Evolutionary conservation across 2,329 filamentous ascomycete species (phyloP).

Genomic region (Alternaria sp.): DNA sequence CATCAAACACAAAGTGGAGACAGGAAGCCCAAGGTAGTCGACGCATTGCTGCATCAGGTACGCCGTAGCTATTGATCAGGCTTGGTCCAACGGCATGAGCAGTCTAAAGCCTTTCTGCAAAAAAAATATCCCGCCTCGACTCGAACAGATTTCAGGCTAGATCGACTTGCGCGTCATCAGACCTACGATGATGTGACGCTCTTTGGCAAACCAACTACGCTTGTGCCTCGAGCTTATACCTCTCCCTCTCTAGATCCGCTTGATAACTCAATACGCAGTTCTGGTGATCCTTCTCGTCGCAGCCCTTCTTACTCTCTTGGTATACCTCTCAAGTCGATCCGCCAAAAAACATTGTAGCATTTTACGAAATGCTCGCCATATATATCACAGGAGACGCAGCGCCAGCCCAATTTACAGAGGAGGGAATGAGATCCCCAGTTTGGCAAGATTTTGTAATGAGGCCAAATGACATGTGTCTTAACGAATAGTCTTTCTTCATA

Average conservation of each 20-base stretch:
- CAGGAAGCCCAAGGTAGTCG: background rate
- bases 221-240: background rate
- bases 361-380: background rate
- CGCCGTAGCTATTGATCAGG: background rate
- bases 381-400: background rate
- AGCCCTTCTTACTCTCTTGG: background rate
- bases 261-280: background rate
- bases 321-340: background rate
- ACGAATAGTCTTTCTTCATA: background rate
- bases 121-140: background rate
- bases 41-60: background rate
- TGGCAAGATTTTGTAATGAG: background rate
- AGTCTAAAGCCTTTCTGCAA: background rate
- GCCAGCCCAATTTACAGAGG: background rate
- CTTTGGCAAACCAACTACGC: no score
- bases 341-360: background rate
- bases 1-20: background rate
- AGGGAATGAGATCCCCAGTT: background rate
- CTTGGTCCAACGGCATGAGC: background rate
- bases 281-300: background rate
- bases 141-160: background rate
- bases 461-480: background rate
- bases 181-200: background rate
- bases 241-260: background rate
- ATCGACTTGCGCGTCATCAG: background rate